Evolutionary conservation across 2,329 filamentous ascomycete species (phyloP).

Genomic region (Pseudocercospora macadamiae): DNA sequence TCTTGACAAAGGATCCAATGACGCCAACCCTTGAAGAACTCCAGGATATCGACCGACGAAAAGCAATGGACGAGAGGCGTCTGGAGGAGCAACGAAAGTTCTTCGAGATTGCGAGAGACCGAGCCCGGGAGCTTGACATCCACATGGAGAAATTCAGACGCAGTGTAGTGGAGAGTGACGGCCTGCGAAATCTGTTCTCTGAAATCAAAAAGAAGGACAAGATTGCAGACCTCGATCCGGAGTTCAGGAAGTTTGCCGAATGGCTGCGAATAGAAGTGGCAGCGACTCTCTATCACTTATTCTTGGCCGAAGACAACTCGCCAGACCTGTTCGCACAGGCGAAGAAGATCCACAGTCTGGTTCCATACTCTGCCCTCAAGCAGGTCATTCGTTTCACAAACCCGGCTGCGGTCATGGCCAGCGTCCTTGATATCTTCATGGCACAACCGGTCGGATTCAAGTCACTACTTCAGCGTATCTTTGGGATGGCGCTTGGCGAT

Average conservation of each 20-base stretch:
- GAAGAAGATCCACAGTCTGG: constrained; percentile 89
- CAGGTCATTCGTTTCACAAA: constrained; percentile 97
- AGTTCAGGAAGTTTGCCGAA: constrained; percentile 97
- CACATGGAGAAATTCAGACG: constrained; percentile 87
- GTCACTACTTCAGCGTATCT: constrained; percentile 91
- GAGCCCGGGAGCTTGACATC: constrained; percentile 89
- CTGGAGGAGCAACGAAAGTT: constrained; percentile 92
- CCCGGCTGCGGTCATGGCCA: constrained; percentile 95
- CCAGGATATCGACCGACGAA: constrained; percentile 77
- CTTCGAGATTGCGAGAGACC: constrained; percentile 89
- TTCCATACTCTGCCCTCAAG: constrained; percentile 91
- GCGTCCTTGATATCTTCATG: constrained; percentile 89
- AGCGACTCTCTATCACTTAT: constrained; percentile 94
- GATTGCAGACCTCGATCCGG: constrained; percentile 84
- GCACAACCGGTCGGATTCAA: constrained; percentile 91
- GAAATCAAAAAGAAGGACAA: constrained; percentile 90
- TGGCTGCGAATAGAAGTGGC: constrained; percentile 97
- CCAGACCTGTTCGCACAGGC: constrained; percentile 93
- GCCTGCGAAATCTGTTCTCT: constrained; percentile 86
- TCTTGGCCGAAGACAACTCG: constrained; percentile 96
- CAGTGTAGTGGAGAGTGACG: constrained; percentile 75
- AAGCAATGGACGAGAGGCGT: constrained; percentile 81
- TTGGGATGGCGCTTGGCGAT: constrained; percentile 87
- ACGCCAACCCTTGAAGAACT: constrained; percentile 79
- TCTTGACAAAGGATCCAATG: constrained; percentile 74